phyloP scores from a whole-genome alignment of 495 filamentous ascomycete genomes.

The Hypoxylon fragiforme region DNA sequence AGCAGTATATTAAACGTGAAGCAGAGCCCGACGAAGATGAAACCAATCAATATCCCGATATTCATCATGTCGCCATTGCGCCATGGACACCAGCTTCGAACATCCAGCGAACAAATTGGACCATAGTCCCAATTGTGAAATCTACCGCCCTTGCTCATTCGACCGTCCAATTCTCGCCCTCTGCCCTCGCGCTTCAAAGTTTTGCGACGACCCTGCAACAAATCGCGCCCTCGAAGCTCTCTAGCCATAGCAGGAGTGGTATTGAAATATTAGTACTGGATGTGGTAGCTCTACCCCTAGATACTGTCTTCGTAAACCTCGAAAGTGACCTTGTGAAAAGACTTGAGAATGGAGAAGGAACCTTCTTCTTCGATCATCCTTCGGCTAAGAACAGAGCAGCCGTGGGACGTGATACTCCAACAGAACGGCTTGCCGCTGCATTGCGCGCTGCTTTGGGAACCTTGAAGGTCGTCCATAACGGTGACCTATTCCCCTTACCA shows the following conservation, averaged over 20 bases:
- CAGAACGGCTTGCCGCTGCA: constrained; percentile 73
- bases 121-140: constrained; percentile 74
- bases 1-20: constrained; percentile 14
- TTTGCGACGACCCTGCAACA: constrained; percentile 66
- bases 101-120: constrained; percentile 73
- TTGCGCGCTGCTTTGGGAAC: constrained; percentile 72
- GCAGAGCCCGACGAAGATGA: constrained; percentile 40
- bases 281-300: constrained; percentile 75
- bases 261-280: constrained; percentile 84
- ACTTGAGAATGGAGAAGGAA: constrained; percentile 60
- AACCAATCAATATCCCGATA: constrained; percentile 32
- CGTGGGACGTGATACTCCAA: constrained; percentile 48
- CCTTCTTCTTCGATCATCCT: constrained; percentile 56
- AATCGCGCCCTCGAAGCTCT: constrained; percentile 64
- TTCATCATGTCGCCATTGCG: constrained; percentile 75
- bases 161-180: constrained; percentile 81
- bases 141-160: constrained; percentile 65
- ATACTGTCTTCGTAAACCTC: constrained; percentile 81
- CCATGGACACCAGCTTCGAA: constrained; percentile 71
- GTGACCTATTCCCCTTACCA: constrained; percentile 81
- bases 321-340: constrained; percentile 70
- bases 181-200: constrained; percentile 74
- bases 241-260: constrained; percentile 59
- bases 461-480: constrained; percentile 76
- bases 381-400: constrained; percentile 33